Evolutionary conservation across 1,284 basidiomycete genomes (phyloP).

Genomic region (Phylloporus sp.): DNA sequence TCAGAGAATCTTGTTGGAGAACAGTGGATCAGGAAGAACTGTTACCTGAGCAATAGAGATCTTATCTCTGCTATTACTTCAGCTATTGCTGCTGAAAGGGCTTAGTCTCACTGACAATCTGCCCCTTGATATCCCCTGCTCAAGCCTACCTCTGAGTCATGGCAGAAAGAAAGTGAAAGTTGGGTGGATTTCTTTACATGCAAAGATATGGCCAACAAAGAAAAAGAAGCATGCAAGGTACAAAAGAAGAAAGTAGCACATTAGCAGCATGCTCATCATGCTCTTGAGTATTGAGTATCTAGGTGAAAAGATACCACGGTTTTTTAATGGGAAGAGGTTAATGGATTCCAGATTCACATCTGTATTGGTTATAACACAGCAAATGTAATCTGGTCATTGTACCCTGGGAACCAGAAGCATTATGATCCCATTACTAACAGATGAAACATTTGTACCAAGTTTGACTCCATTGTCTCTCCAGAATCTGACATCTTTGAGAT

Average conservation of each 20-base stretch:
- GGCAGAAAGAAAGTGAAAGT: not conserved
- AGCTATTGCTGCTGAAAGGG: not conserved
- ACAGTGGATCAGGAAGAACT: constrained; percentile 10
- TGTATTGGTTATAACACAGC: not conserved
- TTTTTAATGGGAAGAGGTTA: not conserved
- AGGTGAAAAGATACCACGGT: not conserved
- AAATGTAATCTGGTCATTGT: not conserved
- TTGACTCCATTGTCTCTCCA: not conserved
- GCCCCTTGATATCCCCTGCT: not conserved
- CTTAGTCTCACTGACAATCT: too few relatives aligned
- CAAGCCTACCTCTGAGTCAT: not conserved
- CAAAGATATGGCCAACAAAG: not conserved
- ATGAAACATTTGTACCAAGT: constrained; percentile 8
- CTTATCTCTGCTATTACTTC: not conserved
- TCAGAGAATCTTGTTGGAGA: too few relatives aligned
- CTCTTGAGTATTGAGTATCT: not conserved
- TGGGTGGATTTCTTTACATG: not conserved
- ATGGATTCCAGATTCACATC: not conserved
- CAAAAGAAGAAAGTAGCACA: not conserved
- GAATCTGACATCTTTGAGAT: not conserved
- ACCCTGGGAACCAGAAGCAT: constrained; percentile 2
- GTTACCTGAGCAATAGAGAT: not conserved
- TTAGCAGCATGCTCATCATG: not conserved
- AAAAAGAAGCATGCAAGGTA: not conserved
- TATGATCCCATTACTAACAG: constrained; percentile 1